Evolutionary conservation across 2,329 filamentous ascomycete species (phyloP).

Genomic region (Colletotrichum tropicale): DNA sequence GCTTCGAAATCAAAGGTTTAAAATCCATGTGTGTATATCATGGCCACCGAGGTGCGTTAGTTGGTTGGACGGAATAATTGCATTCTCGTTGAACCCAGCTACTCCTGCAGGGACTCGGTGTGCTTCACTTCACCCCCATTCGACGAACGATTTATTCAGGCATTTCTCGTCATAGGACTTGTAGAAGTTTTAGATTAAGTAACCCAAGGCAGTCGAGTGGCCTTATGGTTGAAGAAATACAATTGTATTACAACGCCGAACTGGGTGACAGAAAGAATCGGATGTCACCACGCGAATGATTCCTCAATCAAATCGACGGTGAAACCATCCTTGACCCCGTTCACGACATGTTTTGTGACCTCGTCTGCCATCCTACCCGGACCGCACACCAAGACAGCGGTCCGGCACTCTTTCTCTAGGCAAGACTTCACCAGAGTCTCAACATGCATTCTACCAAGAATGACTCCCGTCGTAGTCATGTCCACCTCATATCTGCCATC

Average conservation of each 20-base stretch:
- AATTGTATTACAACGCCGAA: background rate
- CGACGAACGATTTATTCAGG: too few relatives aligned
- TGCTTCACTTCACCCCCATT: too few relatives aligned
- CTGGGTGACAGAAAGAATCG: background rate
- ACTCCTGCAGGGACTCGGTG: too few relatives aligned
- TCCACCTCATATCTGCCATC: background rate
- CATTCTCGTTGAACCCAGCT: too few relatives aligned
- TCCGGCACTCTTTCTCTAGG: background rate
- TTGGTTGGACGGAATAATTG: too few relatives aligned
- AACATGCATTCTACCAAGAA: slow-evolving; percentile 20
- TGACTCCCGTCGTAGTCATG: background rate
- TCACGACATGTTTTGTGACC: slow-evolving; percentile 26
- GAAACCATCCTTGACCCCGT: slow-evolving; percentile 10
- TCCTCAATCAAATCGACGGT: slow-evolving; percentile 29
- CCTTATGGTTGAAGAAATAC: too few relatives aligned
- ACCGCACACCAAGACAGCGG: slow-evolving; percentile 27
- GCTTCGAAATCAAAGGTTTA: too few relatives aligned
- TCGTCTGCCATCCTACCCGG: slow-evolving; percentile 33
- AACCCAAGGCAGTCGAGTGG: too few relatives aligned
- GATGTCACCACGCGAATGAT: slow-evolving; percentile 28
- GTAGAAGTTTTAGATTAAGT: too few relatives aligned
- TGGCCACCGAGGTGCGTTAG: too few relatives aligned
- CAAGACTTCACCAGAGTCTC: slow-evolving; percentile 22
- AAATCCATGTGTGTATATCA: too few relatives aligned
- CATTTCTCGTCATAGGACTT: too few relatives aligned